Evolutionary conservation across 2,329 filamentous ascomycete species (phyloP), one percentile per base, ranked within the genome.

Genomic region (Pseudogymnoascus sp.): DNA sequence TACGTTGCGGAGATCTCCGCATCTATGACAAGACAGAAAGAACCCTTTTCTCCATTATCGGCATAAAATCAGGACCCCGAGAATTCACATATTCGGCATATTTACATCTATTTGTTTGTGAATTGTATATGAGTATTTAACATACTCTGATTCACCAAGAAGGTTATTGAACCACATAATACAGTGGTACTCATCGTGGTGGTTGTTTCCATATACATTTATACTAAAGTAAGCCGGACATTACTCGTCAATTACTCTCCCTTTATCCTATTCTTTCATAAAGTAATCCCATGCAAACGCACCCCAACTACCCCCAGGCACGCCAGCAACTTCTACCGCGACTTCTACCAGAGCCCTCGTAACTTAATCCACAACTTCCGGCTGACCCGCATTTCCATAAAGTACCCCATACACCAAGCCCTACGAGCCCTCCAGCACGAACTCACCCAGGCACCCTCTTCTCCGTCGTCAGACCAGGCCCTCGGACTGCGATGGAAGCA

Each of bases 371-470:
- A 31, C 46, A 53, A 53, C 31, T 31, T 11, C 46, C 46, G 46
- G 46, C 46, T 53, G 46, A 53, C 46, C 46, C 46, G 46, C 46
- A 53, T 53, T 53, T 53, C 26, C 23, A 53, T 5, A 53, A 53
- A 31, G 46, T 17, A 53, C 46, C 46, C 46, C 46, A 53, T 53
- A 31, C 29, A 53, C 46, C 46, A 11, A 53, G 46, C 26, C 26
- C 46, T 53, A 53, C 46, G 46, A 53, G 46, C 46, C 46, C 46
- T 53, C 23, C 44, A 53, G 23, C 44, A 53, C 44, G 46, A 53
- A 31, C 23, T 31, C 46, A 53, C 46, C 15, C 10, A 29, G 26
- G 7, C 46, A 10, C 3, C 46, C 7, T 17, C 10, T 9, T 29
- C 26, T 31, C 46, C 46, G 46, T n/a, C 17, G 46, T n/a, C 46